Base-by-base conservation (phyloP, 2,329 filamentous ascomycete genomes). In the Microsporum ferrugineum region DNA sequence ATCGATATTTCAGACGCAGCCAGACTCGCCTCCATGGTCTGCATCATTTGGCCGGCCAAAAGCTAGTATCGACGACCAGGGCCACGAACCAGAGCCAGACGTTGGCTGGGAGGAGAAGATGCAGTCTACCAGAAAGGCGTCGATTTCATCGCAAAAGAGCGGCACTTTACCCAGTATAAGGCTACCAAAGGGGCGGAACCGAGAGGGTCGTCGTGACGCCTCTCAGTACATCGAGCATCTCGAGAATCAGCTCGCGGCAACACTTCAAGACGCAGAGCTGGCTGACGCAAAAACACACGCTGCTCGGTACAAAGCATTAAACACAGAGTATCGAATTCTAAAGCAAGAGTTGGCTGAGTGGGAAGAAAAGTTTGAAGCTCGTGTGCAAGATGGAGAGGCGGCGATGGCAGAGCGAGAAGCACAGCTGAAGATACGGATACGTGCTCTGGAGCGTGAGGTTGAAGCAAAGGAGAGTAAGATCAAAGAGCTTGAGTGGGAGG, bases 191-290 rank as follows among this genome's bases (percentile, higher is more conserved):
- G 41, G 23, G 27, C 34, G 27, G 38, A 47, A 34, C 23, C 57
- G 57, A 34, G 57, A 59, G 14, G 57, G 57, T 17, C 74, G 72
- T 63, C 73, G 71, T 59, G 76, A 78, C 62, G 72, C 73, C 7
- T 70, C 74, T 31, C 71, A 74, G 60, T 79, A 80, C 65, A 78
- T 80, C 62, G 77, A 79, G 57, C 77, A 79, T 66, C 73, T 80
- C 10, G 78, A 80, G 61, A 69, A 71, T 23, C 75, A 79, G 64
- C 67, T 80, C 29, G 72, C 73, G 17, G 69, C 74, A 14, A 70
- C 73, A 8, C 73, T 79, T 49, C 68, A 69, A 5, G 73, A 73
- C 60, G 65, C 75, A 39, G 71, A 74, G 27, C 69, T 73, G 14
- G 67, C 73, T 56, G 73, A 71, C 38, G 77, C 76, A n/a, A 74